Base-by-base conservation (phyloP, 345 rosid genomes). In the Citrus reticulata region DNA sequence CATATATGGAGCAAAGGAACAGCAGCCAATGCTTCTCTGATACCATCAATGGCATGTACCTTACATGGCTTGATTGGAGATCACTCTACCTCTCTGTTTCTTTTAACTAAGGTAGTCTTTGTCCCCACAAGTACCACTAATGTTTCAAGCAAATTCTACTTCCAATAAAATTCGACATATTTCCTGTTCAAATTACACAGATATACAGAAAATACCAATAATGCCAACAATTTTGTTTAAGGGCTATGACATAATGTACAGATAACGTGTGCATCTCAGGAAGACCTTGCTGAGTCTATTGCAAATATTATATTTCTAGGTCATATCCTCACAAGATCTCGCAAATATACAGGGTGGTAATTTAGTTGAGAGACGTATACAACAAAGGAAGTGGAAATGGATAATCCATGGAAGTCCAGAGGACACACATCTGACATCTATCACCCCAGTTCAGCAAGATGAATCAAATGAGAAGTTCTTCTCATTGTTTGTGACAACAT, bases 321-420 rank as follows among this genome's bases (percentile, higher is more conserved):
- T 29, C 16, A 61, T 59, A 25, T 9, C 25, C 59, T 82, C 40
- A 74, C 59, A 60, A 76, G 14, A 4, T 75, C 65, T 55, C 57
- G 57, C n/a, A 32, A 55, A 61, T 46, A 20, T 51, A 37, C 85
- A 91, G 95, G 81, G 81, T 22, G 93, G 93, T 49, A 72, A 79
- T 42, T 79, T 91, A 84, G 82, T 86, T 0, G 93, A 91, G 83
- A 87, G 93, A 78, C 78, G 90, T 39, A 75, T 86, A 7, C 75
- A 86, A 72, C 88, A 86, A 72, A 82, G 91, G 79, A 91, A 87
- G 81, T 90, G 95, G 93, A 91, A 86, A 82, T 91, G 95, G 95
- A 86, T 85, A 39, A 70, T 58, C 75, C 92, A 90, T 83, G 95
- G 85, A 75, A 86, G 88, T 86, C 89, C 92, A 8, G 81, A 81